Conservation (phyloP, 2,329 filamentous ascomycete species). For the Verticillium tricorpus region DNA sequence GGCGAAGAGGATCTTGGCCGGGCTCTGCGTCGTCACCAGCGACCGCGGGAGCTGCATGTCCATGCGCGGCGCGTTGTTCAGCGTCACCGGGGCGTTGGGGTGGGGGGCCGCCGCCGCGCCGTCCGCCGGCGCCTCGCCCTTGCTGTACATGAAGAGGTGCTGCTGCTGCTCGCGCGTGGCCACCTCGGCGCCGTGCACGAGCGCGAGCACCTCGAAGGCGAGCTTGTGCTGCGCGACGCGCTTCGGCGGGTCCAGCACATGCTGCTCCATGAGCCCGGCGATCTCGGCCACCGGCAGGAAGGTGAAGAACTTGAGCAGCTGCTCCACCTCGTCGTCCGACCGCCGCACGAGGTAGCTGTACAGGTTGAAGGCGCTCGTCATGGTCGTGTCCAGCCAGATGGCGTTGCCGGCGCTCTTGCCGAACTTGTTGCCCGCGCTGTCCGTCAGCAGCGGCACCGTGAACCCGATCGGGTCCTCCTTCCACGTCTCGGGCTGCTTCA, state of each 20-base stretch:
- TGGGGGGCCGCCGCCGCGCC: conserved; percentile 9
- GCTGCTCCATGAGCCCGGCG: conserved; percentile 59
- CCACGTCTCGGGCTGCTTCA: conserved; percentile 34
- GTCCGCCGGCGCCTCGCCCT: conserved; percentile 9
- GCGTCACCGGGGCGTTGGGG: conserved; percentile 14
- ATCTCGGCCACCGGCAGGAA: conserved; percentile 76
- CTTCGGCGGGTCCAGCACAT: conserved; percentile 62
- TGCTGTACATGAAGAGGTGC: conserved; percentile 47
- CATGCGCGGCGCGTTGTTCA: conserved; percentile 44
- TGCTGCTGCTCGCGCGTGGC: conserved; percentile 58
- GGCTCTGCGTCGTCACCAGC: conserved; percentile 48
- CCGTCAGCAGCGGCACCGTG: conserved; percentile 85
- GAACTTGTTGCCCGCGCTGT: conserved; percentile 81
- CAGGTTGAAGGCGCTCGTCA: conserved; percentile 79
- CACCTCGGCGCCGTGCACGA: conserved; percentile 67
- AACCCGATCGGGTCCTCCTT: conserved; percentile 70
- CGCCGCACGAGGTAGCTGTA: conserved; percentile 88
- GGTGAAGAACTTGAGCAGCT: conserved; percentile 83
- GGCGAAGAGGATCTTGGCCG: conserved; percentile 55
- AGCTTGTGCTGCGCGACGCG: conserved; percentile 78
- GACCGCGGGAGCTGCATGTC: conserved; percentile 57
- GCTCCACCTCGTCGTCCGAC: conserved; percentile 75
- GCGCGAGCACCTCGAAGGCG: conserved; percentile 73
- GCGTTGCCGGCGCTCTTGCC: conserved; percentile 94
- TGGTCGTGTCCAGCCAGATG: conserved; percentile 80